Base-by-base conservation (phyloP, 345 rosid species). In the Acer saccharum region DNA sequence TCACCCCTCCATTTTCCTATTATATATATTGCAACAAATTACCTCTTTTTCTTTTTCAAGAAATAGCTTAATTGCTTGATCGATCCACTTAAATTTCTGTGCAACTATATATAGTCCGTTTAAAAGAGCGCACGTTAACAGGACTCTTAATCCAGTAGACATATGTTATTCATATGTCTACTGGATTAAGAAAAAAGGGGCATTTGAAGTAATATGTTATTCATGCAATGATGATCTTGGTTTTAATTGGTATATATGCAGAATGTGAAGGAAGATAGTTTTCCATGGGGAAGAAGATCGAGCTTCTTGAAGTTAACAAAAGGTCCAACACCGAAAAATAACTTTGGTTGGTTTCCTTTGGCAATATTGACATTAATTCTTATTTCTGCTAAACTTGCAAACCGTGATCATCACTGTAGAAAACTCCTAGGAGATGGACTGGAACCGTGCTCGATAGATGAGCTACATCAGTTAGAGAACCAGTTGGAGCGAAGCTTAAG, bases 401-500 rank as follows among this genome's bases (percentile, higher is more conserved):
- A 9, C 18, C 21, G 13, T 39, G 13, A 52, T 61, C 16, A 21
- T 25, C 6, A 35, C 62, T 64, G 83, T 84, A 93, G 98, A 68
- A 93, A 91, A 73, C 72, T 95, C 18, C 1, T 91, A 18, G 99
- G 99, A 84, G 88, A 85, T 72, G 94, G 89, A 48, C 81, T 95
- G 77, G 95, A 86, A 13, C 66, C 81, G 32, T 93, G 96, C 80
- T 82, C 93, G 21, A n/a, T 80, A 20, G 92, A 90, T 50, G 99
- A 95, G 77, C 85, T 95, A 46, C 84, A 84, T 64, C 90, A 87
- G 72, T 25, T 91, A 46, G 99, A 93, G 83, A 91, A 77, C 77
- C 97, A 95, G 77, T 14, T 93, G 83, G 97, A 91, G 32, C 85
- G 87, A 83, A 84, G 98, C 86, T 87, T 95, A 69, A 77, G 81